Evolutionary conservation across 2,329 filamentous ascomycete species (phyloP).

Genomic region (Apiospora marii): DNA sequence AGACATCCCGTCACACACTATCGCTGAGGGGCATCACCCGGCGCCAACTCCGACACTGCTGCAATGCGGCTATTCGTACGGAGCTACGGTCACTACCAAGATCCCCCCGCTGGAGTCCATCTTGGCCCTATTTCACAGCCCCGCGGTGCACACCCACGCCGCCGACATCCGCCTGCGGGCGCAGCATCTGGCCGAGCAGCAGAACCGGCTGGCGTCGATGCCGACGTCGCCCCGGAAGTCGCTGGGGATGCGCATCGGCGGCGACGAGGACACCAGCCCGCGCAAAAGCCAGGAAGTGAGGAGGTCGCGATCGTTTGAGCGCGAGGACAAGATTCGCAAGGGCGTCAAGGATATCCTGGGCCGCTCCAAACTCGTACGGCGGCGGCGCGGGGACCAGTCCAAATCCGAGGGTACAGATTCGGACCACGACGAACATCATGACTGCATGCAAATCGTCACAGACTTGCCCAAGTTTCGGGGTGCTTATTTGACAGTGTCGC

Average conservation of each 20-base stretch:
- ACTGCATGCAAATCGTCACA: constrained; percentile 40
- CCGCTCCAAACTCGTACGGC: constrained; percentile 45
- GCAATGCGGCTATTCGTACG: constrained; percentile 88
- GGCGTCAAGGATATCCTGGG: constrained; percentile 58
- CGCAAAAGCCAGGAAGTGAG: constrained; percentile 48
- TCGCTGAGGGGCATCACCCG: constrained; percentile 23
- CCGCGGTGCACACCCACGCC: constrained; percentile 62
- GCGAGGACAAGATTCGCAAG: constrained; percentile 56
- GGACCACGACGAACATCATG: constrained; percentile 29
- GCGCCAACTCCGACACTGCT: constrained; percentile 54
- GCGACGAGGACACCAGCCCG: constrained; percentile 49
- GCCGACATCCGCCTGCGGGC: constrained; percentile 77
- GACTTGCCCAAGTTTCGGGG: constrained; percentile 48
- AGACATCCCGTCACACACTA: constrained; percentile 41
- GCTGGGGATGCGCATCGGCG: constrained; percentile 57
- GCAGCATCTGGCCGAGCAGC: constrained; percentile 70
- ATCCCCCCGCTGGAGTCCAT: constrained; percentile 71
- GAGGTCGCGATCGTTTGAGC: constrained; percentile 50
- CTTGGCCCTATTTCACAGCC: constrained; percentile 63
- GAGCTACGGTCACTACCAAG: constrained; percentile 79
- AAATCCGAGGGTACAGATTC: neutral
- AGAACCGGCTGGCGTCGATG: constrained; percentile 56
- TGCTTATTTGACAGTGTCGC: constrained; percentile 73
- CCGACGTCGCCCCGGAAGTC: constrained; percentile 43
- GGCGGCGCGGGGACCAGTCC: constrained; percentile 31